Base-by-base conservation (phyloP, 2,329 filamentous ascomycete genomes). In the Stachybotrys echinatus region DNA sequence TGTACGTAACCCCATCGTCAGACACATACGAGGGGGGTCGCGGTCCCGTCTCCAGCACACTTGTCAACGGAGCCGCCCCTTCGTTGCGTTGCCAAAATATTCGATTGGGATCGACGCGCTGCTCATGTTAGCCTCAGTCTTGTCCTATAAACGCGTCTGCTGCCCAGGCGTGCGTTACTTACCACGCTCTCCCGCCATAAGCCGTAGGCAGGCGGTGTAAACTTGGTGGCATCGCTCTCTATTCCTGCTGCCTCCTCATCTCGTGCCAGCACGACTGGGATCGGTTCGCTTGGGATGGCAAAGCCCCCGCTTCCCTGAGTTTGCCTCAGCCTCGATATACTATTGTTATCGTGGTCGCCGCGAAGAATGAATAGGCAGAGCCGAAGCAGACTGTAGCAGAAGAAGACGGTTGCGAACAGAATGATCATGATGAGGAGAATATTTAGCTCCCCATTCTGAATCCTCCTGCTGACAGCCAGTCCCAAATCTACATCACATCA, bases 151-250 rank as follows among this genome's bases (percentile, higher is more conserved):
- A 2, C 39, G 17, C 19, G 14, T 48, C 38, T n/a, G n/a, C 45
- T 10, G 27, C 27, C 5, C 27, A 3, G 27, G 27, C 10, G 3
- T 6, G 6, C 5, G 2, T 42, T 45, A 83, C 85, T 67, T 77
- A 89, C 85, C 68, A 94, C 88, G 61, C 87, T 92, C 65, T 85
- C 84, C 48, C 89, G 77, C 88, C 89, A 95, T 1, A 90, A 72
- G 0, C 91, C 91, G 63, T 96, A 96, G 2, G 89, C 89, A 0
- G 92, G 91, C 4, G 92, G 91, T 8, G 84, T 81, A 19, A 76
- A 56, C 58, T 84, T 83, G 40, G 72, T 70, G 0, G 77, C 70
- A 51, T 82, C 77, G 47, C 74, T 79, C 50, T 80, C 76, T 48
- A 76, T 65, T 4, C 77, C 80, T 2, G 72, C 77, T 18, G 81